These are phyloP conservation scores for Calonectria leucothoes DNA, from an alignment of 2,329 filamentous ascomycete species.

Conservation along the genomic window DNA sequence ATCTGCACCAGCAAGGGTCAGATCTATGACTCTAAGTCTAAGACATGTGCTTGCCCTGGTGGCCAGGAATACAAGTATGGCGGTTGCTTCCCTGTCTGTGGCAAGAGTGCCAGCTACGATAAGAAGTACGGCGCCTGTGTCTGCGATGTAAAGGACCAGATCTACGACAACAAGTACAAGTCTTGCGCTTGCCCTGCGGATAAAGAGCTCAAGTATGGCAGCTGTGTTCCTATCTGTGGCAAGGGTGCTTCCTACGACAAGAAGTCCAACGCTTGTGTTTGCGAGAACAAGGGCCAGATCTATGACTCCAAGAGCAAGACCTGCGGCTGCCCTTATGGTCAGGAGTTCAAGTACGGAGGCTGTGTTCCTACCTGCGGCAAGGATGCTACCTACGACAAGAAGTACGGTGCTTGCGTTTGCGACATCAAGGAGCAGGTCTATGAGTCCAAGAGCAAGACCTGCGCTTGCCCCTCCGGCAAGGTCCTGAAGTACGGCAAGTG, in stretches of 20 bases:
- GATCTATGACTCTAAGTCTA: too few species aligned
- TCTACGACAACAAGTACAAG: not conserved
- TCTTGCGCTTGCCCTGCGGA: not conserved
- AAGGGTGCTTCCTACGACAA: not conserved
- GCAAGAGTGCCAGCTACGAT: not conserved
- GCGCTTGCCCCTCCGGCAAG: conserved; percentile 20
- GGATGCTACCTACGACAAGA: not conserved
- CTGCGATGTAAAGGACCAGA: conserved; percentile 3
- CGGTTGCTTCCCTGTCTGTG: not conserved
- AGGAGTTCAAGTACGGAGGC: not conserved
- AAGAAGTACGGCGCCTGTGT: not conserved
- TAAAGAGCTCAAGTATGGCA: not conserved
- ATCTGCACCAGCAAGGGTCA: too few species aligned
- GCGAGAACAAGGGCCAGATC: conserved; percentile 14
- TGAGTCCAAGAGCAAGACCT: conserved; percentile 20
- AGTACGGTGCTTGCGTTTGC: not conserved
- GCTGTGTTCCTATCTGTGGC: not conserved
- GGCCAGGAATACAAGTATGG: conserved; percentile 13
- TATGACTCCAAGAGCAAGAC: not conserved
- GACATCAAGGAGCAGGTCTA: not conserved
- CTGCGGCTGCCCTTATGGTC: not conserved
- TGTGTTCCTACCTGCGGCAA: not conserved
- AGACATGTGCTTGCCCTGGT: conserved; percentile 24
- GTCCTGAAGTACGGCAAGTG: conserved; percentile 30
- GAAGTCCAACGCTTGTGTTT: not conserved